phyloP scores from a whole-genome alignment of 345 rosid species.

The Citrus sp. region DNA sequence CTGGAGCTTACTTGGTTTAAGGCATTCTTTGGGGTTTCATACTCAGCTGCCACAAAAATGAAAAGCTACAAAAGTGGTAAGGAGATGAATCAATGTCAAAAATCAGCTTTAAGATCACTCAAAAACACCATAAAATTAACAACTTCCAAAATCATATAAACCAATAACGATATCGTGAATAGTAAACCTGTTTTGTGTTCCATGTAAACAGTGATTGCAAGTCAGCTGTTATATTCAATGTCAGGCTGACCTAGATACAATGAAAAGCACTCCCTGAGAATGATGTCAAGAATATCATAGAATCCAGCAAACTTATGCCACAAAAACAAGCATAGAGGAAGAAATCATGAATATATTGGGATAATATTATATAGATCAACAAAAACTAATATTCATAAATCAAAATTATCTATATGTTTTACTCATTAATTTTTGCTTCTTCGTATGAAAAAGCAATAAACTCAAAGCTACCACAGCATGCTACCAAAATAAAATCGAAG shows the following conservation, averaged over 20 bases:
- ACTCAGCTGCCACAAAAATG: conserved; percentile 82
- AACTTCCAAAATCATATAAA: not conserved
- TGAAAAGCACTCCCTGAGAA: conserved; percentile 12
- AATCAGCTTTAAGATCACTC: not conserved
- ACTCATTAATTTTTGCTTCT: not conserved
- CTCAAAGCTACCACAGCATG: not conserved
- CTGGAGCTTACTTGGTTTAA: conserved; percentile 74
- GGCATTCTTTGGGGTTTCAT: conserved; percentile 69
- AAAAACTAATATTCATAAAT: not conserved
- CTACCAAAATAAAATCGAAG: not conserved
- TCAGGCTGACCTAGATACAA: conserved; percentile 74
- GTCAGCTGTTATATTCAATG: conserved; percentile 81
- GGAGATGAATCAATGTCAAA: not conserved
- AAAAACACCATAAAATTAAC: too few relatives aligned
- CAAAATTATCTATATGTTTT: not conserved
- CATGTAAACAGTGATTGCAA: conserved; percentile 87
- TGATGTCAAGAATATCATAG: not conserved
- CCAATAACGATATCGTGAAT: not conserved
- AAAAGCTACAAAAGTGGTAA: conserved; percentile 57
- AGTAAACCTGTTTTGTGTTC: conserved; percentile 95
- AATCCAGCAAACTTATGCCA: not conserved
- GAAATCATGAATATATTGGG: not conserved
- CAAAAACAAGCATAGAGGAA: not conserved
- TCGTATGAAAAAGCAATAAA: not conserved
- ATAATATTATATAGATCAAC: not conserved